Evolutionary conservation across 805 yeast genomes (phyloP), one percentile per base, ranked within the genome.

Genomic region (Myxozyma neglecta): DNA sequence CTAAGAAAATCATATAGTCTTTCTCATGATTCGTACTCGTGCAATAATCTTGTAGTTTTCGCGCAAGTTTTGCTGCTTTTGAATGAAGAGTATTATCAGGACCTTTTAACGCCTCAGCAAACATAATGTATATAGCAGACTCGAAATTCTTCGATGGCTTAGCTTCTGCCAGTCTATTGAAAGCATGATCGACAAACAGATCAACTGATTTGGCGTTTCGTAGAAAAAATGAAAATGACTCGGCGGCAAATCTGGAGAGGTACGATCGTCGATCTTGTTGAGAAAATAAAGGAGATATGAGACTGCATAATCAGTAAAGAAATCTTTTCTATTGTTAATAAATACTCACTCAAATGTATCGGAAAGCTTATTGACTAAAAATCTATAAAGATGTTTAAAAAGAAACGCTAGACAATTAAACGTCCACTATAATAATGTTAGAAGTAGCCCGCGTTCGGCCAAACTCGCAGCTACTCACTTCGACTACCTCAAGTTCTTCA

Each of bases 371-470:
- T 81, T 76, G 0, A 86, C 80, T 53, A 94, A 73, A 3, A 81
- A 76, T 68, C 85, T 83, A 6, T 94, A 82, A 40, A 93, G 77
- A 71, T 93, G 92, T 74, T 94, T 94, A 83, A 93, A 94, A 46
- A 90, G 80, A 72, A 89, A 91, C 5, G 97, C 96, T 60, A 93
- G 73, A 64, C 90, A 79, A 72, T 89, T 89, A 77, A 93, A 93
- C 10, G 87, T 80, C 87, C 90, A 85, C 73, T 65, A 36, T 10
- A 37, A 40, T 16, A 48, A 10, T 29, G 7, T 11, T 42, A 34
- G 34, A 45, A 16, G 24, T 6, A n/a, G 14, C 44, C 13, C n/a
- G 44, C 8, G 29, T 24, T n/a, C 29, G 7, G 2, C 1, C n/a
- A 14, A 20, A 50, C 20, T 1, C 3, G 20, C 39, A 37, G 10